Evolutionary conservation across 805 yeast species (phyloP).

Genomic region (baker's yeast (Saccharomyces cerevisiae)): DNA sequence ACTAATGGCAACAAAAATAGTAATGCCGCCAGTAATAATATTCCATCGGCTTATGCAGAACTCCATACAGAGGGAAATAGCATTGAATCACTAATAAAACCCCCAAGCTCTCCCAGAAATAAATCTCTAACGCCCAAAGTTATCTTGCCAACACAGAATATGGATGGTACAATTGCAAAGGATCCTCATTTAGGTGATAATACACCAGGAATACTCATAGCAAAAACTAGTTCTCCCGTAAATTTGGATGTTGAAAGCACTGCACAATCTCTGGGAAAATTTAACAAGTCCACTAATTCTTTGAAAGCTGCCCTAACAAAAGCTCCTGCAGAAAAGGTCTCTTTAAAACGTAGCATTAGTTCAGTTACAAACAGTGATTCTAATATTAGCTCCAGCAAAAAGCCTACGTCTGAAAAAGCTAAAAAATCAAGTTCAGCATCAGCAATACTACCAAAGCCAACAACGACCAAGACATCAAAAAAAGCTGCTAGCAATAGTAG

Average conservation of each 20-base stretch:
- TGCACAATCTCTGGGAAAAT: not conserved
- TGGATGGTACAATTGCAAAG: conserved; percentile 7
- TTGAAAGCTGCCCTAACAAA: conserved; percentile 1
- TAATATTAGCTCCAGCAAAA: not conserved
- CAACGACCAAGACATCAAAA: not conserved
- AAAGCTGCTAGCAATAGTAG: conserved; percentile 1
- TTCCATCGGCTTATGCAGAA: not conserved
- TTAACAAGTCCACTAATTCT: not conserved
- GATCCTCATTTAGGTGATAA: not conserved
- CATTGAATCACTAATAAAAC: not conserved
- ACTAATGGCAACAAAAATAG: not conserved
- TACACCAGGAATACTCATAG: conserved; percentile 11
- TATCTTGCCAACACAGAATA: conserved; percentile 19
- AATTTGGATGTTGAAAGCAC: conserved; percentile 6
- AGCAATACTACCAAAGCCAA: conserved; percentile 3
- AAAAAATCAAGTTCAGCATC: conserved; percentile 5
- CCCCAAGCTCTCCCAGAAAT: not conserved
- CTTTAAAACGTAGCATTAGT: not conserved
- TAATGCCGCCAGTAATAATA: not conserved
- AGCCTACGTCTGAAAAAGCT: conserved; percentile 5
- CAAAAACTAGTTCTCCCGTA: conserved; percentile 20
- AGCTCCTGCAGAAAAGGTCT: not conserved
- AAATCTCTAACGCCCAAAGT: conserved; percentile 10
- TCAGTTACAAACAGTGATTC: not conserved
- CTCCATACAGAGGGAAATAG: not conserved